These are phyloP conservation scores for Helicostylum pulchrum DNA, from an alignment of 192 early-diverging fungal genomes.

Conservation along the genomic window DNA sequence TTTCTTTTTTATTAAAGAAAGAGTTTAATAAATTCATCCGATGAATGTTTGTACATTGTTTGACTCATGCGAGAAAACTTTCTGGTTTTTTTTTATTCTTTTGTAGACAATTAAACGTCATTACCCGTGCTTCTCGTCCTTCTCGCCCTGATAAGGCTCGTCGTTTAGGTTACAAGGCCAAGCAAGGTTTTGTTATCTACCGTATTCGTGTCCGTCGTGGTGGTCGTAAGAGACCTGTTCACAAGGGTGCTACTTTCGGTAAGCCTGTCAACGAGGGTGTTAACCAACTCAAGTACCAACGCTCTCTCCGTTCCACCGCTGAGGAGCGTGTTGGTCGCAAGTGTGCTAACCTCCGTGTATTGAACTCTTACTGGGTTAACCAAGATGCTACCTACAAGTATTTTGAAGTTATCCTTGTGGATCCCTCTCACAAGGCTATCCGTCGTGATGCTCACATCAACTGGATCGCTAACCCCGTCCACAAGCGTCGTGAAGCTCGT, in stretches of 20 bases:
- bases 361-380: slow-evolving; percentile 99
- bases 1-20: slow-evolving; percentile 23
- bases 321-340: slow-evolving; percentile 98
- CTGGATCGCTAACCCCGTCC: slow-evolving; percentile 97
- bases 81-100: slow-evolving; percentile 1
- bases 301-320: slow-evolving; percentile 88
- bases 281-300: slow-evolving; percentile 98
- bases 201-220: slow-evolving; percentile 98
- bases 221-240: slow-evolving; percentile 94
- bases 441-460: slow-evolving; percentile 98
- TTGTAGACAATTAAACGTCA: slow-evolving; percentile 88
- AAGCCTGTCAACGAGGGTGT: slow-evolving; percentile 99
- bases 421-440: slow-evolving; percentile 97
- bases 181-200: slow-evolving; percentile 99
- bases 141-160: slow-evolving; percentile 99
- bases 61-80: slow-evolving; percentile 1
- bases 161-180: slow-evolving; percentile 98
- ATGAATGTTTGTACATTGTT: slow-evolving; percentile 10
- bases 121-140: slow-evolving; percentile 97
- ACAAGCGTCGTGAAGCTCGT: slow-evolving; percentile 99
- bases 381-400: slow-evolving; percentile 99
- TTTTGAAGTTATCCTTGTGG: slow-evolving; percentile 98
- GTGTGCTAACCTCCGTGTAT: slow-evolving; percentile 96
- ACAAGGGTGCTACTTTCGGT: slow-evolving; percentile 98
- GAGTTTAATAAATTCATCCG: slow-evolving; percentile 21